These are phyloP conservation scores for Epichloe sibirici DNA, from an alignment of 2,329 filamentous ascomycete genomes.

Conservation along the genomic window DNA sequence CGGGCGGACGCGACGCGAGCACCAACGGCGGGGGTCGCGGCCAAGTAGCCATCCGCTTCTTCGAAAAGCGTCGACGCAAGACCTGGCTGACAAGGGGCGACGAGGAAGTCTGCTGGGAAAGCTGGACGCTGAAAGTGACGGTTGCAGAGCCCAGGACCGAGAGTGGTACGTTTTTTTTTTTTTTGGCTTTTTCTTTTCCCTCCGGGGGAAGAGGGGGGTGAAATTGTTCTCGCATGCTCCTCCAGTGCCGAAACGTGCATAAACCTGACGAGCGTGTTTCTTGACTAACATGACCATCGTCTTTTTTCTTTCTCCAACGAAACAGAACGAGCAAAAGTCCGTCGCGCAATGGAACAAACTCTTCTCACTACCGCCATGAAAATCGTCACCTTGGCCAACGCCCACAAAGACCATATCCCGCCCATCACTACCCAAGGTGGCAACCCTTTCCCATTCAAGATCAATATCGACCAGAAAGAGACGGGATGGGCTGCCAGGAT, in stretches of 20 bases:
- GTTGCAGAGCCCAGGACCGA: slow-evolving; percentile 82
- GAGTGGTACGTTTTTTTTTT: slow-evolving; percentile 46
- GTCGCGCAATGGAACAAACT: slow-evolving; percentile 81
- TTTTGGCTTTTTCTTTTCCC: not conserved
- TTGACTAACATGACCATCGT: not conserved
- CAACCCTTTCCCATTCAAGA: slow-evolving; percentile 93
- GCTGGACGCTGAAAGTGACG: slow-evolving; percentile 89
- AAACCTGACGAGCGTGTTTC: no score
- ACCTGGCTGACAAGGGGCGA: slow-evolving; percentile 69
- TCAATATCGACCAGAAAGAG: slow-evolving; percentile 73
- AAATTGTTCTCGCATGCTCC: no score
- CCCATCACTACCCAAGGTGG: slow-evolving; percentile 89
- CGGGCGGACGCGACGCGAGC: slow-evolving; percentile 6
- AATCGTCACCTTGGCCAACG: slow-evolving; percentile 76
- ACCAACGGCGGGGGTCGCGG: slow-evolving; percentile 29
- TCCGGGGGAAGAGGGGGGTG: fast-evolving
- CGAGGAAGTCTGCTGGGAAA: slow-evolving; percentile 94
- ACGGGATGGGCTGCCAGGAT: slow-evolving; percentile 67
- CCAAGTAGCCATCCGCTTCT: slow-evolving; percentile 80
- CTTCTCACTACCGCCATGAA: slow-evolving; percentile 80
- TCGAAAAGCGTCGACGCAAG: slow-evolving; percentile 81
- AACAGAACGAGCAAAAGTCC: slow-evolving; percentile 74
- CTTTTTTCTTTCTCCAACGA: not conserved
- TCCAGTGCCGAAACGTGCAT: no score
- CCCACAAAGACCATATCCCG: slow-evolving; percentile 90